A percentile compares a stretch with the other conserved stretches of the same genome.
phyloP scores from a whole-genome alignment of 768 basidiomycete species.

The Hygrophoropsis aurantiaca region DNA sequence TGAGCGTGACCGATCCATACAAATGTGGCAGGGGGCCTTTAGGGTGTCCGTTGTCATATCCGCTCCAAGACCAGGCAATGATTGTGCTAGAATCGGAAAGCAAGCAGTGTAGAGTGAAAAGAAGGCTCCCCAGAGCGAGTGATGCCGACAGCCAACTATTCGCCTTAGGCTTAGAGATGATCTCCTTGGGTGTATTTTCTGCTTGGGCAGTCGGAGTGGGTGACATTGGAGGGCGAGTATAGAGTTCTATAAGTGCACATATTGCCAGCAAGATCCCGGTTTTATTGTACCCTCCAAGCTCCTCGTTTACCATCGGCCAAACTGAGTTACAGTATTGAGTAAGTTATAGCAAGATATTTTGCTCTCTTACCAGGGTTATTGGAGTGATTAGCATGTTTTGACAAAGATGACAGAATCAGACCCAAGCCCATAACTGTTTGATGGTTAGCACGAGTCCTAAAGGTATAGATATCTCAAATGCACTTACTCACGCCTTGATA shows the following conservation, averaged over 20 bases:
- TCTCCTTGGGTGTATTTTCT: constrained; percentile 5
- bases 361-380: constrained; percentile 69
- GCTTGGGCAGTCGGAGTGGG: constrained; percentile 2
- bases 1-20: constrained; percentile 66
- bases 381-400: constrained; percentile 76
- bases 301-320: constrained; percentile 73
- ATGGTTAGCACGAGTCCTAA: neutral
- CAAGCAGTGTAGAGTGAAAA: constrained; percentile 73
- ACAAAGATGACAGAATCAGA: constrained; percentile 60
- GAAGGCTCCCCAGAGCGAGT: constrained; percentile 61
- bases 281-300: constrained; percentile 70
- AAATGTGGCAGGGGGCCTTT: constrained; percentile 73
- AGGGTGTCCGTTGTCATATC: constrained; percentile 61
- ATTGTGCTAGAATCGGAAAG: constrained; percentile 76
- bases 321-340: constrained; percentile 40
- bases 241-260: constrained; percentile 57
- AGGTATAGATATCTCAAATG: neutral
- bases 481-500: constrained; percentile 53
- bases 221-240: constrained; percentile 34
- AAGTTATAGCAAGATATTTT: neutral
- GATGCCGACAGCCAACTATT: constrained; percentile 41
- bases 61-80: constrained; percentile 88
- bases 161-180: constrained; percentile 22
- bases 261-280: constrained; percentile 58
- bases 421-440: constrained; percentile 64